These are phyloP conservation scores for Mortierella sp. DNA, from an alignment of 371 early-diverging fungal genomes.

Conservation along the genomic window DNA sequence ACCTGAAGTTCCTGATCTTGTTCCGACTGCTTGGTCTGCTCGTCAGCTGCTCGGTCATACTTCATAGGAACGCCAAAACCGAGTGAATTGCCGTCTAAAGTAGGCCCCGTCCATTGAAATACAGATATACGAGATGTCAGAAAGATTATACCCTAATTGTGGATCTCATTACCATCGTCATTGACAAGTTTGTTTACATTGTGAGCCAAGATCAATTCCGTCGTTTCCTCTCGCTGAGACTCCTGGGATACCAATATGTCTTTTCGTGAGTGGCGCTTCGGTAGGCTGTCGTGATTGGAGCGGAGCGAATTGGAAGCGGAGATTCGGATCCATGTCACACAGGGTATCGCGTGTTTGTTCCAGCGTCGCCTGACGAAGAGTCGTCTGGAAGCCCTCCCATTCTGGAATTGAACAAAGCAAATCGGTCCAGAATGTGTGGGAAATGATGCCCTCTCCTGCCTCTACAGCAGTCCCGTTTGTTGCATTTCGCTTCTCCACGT, in stretches of 20 bases:
- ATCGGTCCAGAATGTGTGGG: constrained; percentile 38
- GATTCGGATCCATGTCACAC: constrained; percentile 49
- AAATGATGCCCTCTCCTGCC: constrained; percentile 1
- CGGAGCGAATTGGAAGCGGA: constrained; percentile 55
- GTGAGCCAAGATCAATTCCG: constrained; percentile 53
- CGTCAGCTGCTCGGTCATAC: constrained; percentile 31
- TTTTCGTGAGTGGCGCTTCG: constrained; percentile 47
- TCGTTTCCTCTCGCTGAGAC: constrained; percentile 44
- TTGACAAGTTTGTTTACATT: constrained; percentile 24
- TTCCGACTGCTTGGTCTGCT: constrained; percentile 10
- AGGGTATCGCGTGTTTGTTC: constrained; percentile 48
- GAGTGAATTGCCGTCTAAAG: constrained; percentile 48
- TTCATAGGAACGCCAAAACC: constrained; percentile 56
- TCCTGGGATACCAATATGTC: constrained; percentile 50
- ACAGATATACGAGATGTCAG: background rate
- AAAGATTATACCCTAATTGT: background rate
- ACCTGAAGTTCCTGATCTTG: constrained; percentile 26
- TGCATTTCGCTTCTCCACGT: constrained; percentile 20
- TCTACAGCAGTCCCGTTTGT: constrained; percentile 1
- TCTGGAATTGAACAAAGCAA: background rate
- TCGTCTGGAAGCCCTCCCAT: constrained; percentile 36
- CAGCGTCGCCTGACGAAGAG: constrained; percentile 41
- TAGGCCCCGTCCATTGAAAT: background rate
- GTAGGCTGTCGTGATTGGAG: constrained; percentile 46
- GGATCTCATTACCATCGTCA: background rate